These are phyloP conservation scores for Acorus gramineus DNA, from an alignment of 106 monocot species.

Conservation along the genomic window DNA sequence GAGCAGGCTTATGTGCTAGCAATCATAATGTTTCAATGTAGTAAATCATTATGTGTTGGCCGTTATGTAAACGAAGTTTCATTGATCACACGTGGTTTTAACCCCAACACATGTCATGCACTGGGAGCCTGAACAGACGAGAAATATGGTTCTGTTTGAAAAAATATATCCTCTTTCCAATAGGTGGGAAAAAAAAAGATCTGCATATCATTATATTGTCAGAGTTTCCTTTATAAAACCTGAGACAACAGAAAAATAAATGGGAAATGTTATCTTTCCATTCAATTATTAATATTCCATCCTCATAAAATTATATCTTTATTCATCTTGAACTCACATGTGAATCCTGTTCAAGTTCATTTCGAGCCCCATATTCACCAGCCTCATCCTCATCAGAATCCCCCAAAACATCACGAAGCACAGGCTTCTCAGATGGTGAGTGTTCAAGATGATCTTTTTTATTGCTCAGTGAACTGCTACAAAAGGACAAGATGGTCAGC, in stretches of 20 bases:
- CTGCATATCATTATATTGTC: too few species aligned
- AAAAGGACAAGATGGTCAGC: neutral
- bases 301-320: neutral
- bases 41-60: too few species aligned
- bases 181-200: too few species aligned
- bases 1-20: too few species aligned
- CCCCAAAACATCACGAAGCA: slow-evolving; percentile 87
- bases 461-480: slow-evolving; percentile 25
- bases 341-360: slow-evolving; percentile 54
- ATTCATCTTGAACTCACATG: slow-evolving; percentile 32
- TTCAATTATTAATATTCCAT: too few species aligned
- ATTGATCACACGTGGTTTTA: too few species aligned
- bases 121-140: too few species aligned
- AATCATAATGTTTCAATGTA: too few species aligned
- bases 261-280: neutral
- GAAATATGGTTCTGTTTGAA: too few species aligned
- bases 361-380: slow-evolving; percentile 47
- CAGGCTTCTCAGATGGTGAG: neutral
- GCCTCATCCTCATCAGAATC: slow-evolving; percentile 86
- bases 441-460: slow-evolving; percentile 44
- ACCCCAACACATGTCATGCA: too few species aligned
- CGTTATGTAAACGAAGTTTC: too few species aligned
- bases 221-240: slow-evolving; percentile 1
- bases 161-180: too few species aligned
- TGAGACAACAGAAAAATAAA: neutral